Percentiles rank a stretch among this genome's conserved stretches.
These are phyloP conservation scores for Lepraria neglecta DNA, from an alignment of 495 filamentous ascomycete species.

Conservation along the genomic window DNA sequence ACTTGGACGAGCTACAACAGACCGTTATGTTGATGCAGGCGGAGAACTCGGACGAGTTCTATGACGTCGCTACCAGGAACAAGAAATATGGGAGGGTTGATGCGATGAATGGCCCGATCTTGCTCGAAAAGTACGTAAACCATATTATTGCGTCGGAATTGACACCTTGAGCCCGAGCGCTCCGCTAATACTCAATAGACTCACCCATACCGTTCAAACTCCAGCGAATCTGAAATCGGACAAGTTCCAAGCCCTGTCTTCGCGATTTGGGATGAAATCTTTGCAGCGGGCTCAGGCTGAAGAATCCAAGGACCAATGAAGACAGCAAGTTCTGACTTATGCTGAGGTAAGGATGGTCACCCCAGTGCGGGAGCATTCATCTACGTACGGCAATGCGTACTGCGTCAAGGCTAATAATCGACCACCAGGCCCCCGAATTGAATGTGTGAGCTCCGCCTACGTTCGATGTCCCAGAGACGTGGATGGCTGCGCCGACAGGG, in stretches of 20 bases:
- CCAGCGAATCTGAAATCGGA: conserved; percentile 45
- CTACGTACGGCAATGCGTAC: too few relatives aligned
- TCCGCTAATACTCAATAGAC: conserved; percentile 45
- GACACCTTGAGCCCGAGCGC: neutral
- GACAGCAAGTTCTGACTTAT: neutral
- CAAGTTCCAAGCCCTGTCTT: conserved; percentile 61
- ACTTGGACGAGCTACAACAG: conserved; percentile 87
- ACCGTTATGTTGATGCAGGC: conserved; percentile 79
- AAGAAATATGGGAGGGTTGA: conserved; percentile 94
- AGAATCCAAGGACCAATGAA: conserved; percentile 10
- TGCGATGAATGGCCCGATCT: conserved; percentile 70
- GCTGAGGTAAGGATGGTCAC: too few relatives aligned
- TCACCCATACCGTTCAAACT: conserved; percentile 57
- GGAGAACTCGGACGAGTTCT: conserved; percentile 90
- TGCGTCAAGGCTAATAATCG: too few relatives aligned
- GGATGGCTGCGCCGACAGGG: too few relatives aligned
- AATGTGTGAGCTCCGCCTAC: neutral
- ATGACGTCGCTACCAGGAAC: conserved; percentile 76
- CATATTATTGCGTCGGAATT: neutral
- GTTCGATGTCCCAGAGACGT: too few relatives aligned
- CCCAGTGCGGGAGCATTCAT: too few relatives aligned
- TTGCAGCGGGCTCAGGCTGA: conserved; percentile 16
- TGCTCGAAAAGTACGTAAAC: conserved; percentile 74
- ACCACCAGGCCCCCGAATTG: too few relatives aligned
- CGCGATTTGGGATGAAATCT: conserved; percentile 64